A percentile compares a stretch with the other conserved stretches of the same genome.
phyloP scores from a whole-genome alignment of 441 rosid species.

The Syzygium malaccense region DNA sequence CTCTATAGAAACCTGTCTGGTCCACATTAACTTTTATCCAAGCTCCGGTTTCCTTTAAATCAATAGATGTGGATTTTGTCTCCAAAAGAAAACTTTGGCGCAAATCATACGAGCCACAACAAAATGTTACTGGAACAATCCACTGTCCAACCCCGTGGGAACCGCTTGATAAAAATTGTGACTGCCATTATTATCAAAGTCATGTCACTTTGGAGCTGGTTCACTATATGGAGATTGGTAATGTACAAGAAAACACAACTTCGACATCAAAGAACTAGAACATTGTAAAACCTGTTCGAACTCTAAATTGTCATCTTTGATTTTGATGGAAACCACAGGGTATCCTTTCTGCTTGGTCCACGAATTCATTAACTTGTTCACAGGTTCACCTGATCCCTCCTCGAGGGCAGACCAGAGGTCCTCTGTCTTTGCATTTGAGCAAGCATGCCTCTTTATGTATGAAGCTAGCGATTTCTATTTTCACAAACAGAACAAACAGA shows the following conservation, averaged over 20 bases:
- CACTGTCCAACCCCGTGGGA: conserved; percentile 79
- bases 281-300: conserved; percentile 67
- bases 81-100: conserved; percentile 64
- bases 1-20: conserved; percentile 88
- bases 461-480: conserved; percentile 86
- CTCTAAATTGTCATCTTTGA: conserved; percentile 67
- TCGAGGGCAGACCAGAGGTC: conserved; percentile 92
- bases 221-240: not conserved
- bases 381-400: conserved; percentile 84
- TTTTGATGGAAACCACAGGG: conserved; percentile 75
- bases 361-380: conserved; percentile 80
- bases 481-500: conserved; percentile 1
- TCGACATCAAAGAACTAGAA: not conserved
- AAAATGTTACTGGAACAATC: conserved; percentile 88
- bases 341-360: conserved; percentile 94
- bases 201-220: not conserved
- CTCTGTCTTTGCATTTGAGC: conserved; percentile 88
- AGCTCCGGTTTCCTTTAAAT: conserved; percentile 20
- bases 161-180: conserved; percentile 84
- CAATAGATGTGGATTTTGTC: conserved; percentile 49
- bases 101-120: conserved; percentile 63
- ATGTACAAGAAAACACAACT: not conserved
- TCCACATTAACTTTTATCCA: conserved; percentile 84
- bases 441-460: conserved; percentile 71
- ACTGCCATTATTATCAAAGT: conserved; percentile 40